Percentiles rank a stretch among this genome's conserved stretches.
These are phyloP conservation scores for Bacidia rubella DNA, from an alignment of 495 filamentous ascomycete species.

Conservation along the genomic window DNA sequence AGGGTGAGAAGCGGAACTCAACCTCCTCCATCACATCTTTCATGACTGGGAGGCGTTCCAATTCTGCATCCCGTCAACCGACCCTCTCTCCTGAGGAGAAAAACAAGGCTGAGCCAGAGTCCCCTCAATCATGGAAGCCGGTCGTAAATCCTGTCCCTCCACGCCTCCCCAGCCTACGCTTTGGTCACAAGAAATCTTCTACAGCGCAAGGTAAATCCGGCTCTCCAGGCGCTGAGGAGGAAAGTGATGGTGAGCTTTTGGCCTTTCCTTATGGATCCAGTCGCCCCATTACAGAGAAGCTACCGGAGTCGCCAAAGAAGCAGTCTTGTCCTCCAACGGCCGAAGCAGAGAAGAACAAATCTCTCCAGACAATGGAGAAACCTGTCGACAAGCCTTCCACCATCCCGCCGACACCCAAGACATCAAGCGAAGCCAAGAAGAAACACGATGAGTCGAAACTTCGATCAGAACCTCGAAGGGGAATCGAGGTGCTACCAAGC, in stretches of 20 bases:
- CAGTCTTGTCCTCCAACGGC: not conserved
- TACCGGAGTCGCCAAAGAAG: not conserved
- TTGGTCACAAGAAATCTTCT: conserved; percentile 9
- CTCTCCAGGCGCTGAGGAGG: conserved; percentile 12
- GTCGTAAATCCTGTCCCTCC: conserved; percentile 15
- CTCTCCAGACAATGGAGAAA: not conserved
- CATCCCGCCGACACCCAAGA: no score
- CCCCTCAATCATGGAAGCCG: conserved; percentile 4
- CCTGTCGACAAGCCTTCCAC: not conserved
- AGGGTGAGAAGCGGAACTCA: conserved; percentile 15
- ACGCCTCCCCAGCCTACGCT: conserved; percentile 17
- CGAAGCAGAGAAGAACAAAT: not conserved
- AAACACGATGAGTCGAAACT: not conserved
- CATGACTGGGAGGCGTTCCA: conserved; percentile 8
- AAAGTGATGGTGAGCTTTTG: conserved; percentile 16
- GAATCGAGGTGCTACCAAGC: not conserved
- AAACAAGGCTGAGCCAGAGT: not conserved
- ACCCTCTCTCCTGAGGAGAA: not conserved
- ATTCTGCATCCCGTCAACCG: conserved; percentile 10
- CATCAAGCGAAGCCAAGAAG: no score
- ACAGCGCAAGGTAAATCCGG: conserved; percentile 7
- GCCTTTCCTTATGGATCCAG: conserved; percentile 17
- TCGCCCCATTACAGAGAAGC: not conserved
- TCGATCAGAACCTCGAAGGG: not conserved
- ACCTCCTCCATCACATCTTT: conserved; percentile 12